Percentiles rank a stretch among this genome's conserved stretches.
Conservation (phyloP, 768 basidiomycete species). For the Boletus huronensis region DNA sequence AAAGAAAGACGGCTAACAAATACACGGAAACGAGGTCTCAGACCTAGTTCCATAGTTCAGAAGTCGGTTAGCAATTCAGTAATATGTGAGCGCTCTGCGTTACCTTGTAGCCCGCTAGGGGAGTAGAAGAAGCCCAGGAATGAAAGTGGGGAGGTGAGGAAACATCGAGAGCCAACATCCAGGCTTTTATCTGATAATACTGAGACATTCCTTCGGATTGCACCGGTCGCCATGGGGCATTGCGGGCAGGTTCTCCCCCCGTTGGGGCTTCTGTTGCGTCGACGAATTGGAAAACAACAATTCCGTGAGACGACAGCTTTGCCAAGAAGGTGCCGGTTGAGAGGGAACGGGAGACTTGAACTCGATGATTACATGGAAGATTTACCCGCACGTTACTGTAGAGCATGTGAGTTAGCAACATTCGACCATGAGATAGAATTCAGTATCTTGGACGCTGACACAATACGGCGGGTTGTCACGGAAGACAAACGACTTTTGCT, state of each 20-base stretch:
- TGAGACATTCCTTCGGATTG: not conserved
- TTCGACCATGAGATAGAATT: not conserved
- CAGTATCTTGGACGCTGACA: not conserved
- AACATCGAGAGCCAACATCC: not conserved
- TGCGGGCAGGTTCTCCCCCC: not conserved
- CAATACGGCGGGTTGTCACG: not conserved
- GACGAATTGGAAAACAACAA: not conserved
- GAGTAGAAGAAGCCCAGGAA: not conserved
- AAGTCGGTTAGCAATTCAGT: not conserved
- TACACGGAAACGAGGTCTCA: slow-evolving; percentile 22
- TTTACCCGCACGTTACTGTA: not conserved
- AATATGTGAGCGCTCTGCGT: not conserved
- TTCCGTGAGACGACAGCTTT: not conserved
- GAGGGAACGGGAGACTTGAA: not conserved
- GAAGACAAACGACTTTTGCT: not conserved
- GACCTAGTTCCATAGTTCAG: slow-evolving; percentile 10
- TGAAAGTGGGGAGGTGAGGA: not conserved
- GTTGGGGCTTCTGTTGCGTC: not conserved
- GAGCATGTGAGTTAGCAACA: not conserved
- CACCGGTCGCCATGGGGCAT: slow-evolving; percentile 15
- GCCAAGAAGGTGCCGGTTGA: not conserved
- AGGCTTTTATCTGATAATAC: slow-evolving; percentile 11
- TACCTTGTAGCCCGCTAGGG: slow-evolving; percentile 16
- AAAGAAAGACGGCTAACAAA: slow-evolving; percentile 2
- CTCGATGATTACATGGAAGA: not conserved